These are phyloP conservation scores for Ogataea angusta DNA, from an alignment of 805 yeast genomes.

Conservation along the genomic window DNA sequence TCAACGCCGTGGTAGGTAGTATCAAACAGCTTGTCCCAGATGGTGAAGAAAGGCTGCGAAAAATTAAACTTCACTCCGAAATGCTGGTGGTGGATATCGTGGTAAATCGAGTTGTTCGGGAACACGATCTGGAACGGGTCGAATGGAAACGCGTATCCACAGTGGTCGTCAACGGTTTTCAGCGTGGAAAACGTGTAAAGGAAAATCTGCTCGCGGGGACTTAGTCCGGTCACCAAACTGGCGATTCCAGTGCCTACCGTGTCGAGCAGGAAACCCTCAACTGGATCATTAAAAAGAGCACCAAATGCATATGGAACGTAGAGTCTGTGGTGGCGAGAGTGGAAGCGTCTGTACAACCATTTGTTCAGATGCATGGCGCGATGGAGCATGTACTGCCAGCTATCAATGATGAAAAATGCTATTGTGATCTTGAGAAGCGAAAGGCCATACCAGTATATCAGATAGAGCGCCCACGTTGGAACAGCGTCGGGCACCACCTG, in stretches of 20 bases:
- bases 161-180: slow-evolving; percentile 97
- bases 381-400: slow-evolving; percentile 95
- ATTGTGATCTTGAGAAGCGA: slow-evolving; percentile 52
- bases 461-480: slow-evolving; percentile 48
- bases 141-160: slow-evolving; percentile 92
- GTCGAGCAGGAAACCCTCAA: slow-evolving; percentile 91
- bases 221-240: slow-evolving; percentile 53
- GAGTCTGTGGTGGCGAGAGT: slow-evolving; percentile 89
- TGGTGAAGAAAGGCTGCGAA: slow-evolving; percentile 92
- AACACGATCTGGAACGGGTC: slow-evolving; percentile 87
- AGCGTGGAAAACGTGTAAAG: slow-evolving; percentile 85
- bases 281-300: slow-evolving; percentile 90
- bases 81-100: slow-evolving; percentile 95
- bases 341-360: slow-evolving; percentile 72
- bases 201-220: slow-evolving; percentile 72
- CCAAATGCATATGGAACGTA: slow-evolving; percentile 98
- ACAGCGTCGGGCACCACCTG: slow-evolving; percentile 33
- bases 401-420: slow-evolving; percentile 77
- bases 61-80: slow-evolving; percentile 93
- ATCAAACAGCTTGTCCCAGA: slow-evolving; percentile 78
- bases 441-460: slow-evolving; percentile 59
- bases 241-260: slow-evolving; percentile 91
- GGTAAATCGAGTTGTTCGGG: slow-evolving; percentile 94
- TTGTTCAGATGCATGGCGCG: slow-evolving; percentile 84
- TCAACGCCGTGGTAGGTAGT: slow-evolving; percentile 71